Percentiles rank a stretch among this genome's conserved stretches.
These are phyloP conservation scores for Solanum tacnaense DNA, from an alignment of 257 asterid genomes.

Conservation along the genomic window DNA sequence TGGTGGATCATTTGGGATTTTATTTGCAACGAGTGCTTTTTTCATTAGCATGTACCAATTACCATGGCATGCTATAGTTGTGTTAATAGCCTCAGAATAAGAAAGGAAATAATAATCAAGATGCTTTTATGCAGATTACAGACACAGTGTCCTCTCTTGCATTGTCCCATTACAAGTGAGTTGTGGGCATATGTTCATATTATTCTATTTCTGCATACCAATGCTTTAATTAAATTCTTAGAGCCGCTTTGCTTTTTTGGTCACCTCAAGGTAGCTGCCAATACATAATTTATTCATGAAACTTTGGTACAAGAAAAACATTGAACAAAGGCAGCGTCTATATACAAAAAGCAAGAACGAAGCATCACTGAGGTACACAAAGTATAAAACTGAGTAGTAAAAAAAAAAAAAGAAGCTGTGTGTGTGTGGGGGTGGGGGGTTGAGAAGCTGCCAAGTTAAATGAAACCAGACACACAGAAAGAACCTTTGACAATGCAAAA, in stretches of 20 bases:
- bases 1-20: neutral
- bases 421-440: neutral
- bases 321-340: neutral
- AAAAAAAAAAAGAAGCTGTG: neutral
- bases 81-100: neutral
- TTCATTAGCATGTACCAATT: neutral
- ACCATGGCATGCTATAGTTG: neutral
- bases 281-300: neutral
- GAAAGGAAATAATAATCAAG: neutral
- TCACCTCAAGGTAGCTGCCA: neutral
- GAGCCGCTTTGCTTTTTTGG: neutral
- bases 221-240: neutral
- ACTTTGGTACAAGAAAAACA: neutral
- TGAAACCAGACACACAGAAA: neutral
- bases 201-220: neutral
- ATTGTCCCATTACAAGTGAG: neutral
- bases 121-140: neutral
- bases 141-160: neutral
- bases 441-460: neutral
- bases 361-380: neutral
- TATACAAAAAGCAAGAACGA: neutral
- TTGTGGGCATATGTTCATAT: neutral
- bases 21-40: neutral
- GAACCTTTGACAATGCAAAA: constrained; percentile 89
- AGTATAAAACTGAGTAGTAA: neutral